Conservation (phyloP, 148 eudicot genomes). For the Pouteria glomerata region DNA sequence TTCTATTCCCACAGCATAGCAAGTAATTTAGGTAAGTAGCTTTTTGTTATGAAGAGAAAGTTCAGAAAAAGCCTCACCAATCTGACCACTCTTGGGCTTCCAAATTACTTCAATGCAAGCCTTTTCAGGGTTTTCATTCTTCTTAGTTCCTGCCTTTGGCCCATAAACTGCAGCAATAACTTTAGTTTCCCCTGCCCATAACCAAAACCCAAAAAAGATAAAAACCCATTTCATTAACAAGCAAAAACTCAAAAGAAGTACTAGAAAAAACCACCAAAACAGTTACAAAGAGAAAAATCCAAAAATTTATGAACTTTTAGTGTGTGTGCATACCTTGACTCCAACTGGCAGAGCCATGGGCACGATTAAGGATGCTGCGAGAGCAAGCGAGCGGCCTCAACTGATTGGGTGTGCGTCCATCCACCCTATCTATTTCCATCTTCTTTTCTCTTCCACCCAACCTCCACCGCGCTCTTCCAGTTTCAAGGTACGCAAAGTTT, state of each 20-base stretch:
- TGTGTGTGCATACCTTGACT: constrained; percentile 74
- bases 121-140: constrained; percentile 92
- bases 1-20: neutral
- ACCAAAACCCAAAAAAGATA: neutral
- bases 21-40: neutral
- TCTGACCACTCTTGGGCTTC: constrained; percentile 93
- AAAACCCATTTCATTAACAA: neutral
- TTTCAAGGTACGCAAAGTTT: neutral
- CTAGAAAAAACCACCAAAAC: neutral
- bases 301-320: no score
- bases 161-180: constrained; percentile 90
- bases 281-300: no score
- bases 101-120: constrained; percentile 87
- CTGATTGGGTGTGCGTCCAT: constrained; percentile 70
- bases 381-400: constrained; percentile 68
- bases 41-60: neutral
- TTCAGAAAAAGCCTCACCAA: constrained; percentile 37
- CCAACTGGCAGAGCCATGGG: constrained; percentile 92
- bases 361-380: constrained; percentile 56
- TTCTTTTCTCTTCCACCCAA: neutral
- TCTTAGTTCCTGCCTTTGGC: constrained; percentile 85
- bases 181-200: constrained; percentile 65
- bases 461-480: neutral
- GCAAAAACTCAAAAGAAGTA: neutral
- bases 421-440: constrained; percentile 57